A percentile compares a stretch with the other conserved stretches of the same genome.
phyloP scores from a whole-genome alignment of 1,284 basidiomycete species.

The Cryptococcus wingfieldii region DNA sequence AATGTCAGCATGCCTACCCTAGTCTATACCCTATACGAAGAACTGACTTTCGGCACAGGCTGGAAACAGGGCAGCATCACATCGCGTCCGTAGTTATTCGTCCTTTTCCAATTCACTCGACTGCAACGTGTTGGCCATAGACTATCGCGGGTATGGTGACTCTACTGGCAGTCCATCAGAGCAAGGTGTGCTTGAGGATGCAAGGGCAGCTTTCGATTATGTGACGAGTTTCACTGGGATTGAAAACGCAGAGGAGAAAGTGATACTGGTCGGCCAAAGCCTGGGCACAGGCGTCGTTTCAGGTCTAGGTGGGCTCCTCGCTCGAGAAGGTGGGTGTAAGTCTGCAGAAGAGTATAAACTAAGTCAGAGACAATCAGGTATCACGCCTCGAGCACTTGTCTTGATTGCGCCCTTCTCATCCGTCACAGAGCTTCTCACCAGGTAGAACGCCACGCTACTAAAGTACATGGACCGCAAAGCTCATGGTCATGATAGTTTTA shows the following conservation, averaged over 20 bases:
- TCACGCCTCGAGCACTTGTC: slow-evolving; percentile 32
- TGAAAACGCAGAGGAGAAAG: slow-evolving; percentile 13
- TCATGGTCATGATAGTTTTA: slow-evolving; percentile 23
- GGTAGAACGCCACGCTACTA: slow-evolving; percentile 16
- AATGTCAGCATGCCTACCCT: slow-evolving; percentile 54
- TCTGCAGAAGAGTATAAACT: background rate
- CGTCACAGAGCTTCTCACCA: slow-evolving; percentile 32
- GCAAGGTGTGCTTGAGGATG: slow-evolving; percentile 69
- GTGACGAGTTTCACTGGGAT: slow-evolving; percentile 2
- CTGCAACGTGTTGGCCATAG: slow-evolving; percentile 72
- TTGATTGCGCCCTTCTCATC: slow-evolving; percentile 45
- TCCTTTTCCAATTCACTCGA: slow-evolving; percentile 30
- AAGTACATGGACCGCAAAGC: background rate
- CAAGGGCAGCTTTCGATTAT: slow-evolving; percentile 67
- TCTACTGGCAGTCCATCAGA: slow-evolving; percentile 74
- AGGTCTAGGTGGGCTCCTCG: slow-evolving; percentile 34
- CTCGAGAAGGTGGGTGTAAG: slow-evolving; percentile 29
- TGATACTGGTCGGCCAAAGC: slow-evolving; percentile 65
- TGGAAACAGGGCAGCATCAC: slow-evolving; percentile 28
- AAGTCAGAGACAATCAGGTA: slow-evolving; percentile 13
- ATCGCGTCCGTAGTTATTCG: slow-evolving; percentile 29
- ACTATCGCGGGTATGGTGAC: slow-evolving; percentile 91
- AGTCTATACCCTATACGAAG: background rate
- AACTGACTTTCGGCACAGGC: slow-evolving; percentile 21
- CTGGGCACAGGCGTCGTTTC: slow-evolving; percentile 80